phyloP scores from a whole-genome alignment of 2,329 filamentous ascomycete species.

The Passalora sequoiae region DNA sequence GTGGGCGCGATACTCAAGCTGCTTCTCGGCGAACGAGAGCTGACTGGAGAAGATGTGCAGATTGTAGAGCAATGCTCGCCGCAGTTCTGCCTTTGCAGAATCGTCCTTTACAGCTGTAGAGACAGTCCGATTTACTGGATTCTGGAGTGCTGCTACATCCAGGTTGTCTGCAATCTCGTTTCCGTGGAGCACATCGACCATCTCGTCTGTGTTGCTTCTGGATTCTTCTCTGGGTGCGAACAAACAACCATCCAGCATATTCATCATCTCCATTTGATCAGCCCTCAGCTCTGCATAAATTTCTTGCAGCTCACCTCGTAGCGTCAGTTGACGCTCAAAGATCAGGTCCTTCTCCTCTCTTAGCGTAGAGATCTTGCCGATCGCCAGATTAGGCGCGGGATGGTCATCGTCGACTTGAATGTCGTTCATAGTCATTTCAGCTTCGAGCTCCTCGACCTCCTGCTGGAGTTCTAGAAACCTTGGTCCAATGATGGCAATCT shows the following conservation, averaged over 20 bases:
- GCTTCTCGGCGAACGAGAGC: too few relatives aligned
- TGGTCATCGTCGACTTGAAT: background rate
- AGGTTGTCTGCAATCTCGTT: background rate
- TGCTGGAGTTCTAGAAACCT: background rate
- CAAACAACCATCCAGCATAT: background rate
- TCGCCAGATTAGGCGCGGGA: background rate
- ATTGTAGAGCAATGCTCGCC: too few relatives aligned
- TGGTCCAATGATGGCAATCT: background rate
- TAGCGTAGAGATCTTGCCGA: background rate
- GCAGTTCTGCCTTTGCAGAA: too few relatives aligned
- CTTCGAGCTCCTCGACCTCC: background rate
- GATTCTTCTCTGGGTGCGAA: background rate
- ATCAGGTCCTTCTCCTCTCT: background rate
- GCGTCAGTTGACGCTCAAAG: background rate
- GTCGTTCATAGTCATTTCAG: too few relatives aligned
- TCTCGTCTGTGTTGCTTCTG: background rate
- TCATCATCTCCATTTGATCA: background rate
- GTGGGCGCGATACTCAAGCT: too few relatives aligned
- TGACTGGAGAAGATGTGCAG: too few relatives aligned
- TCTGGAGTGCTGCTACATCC: too few relatives aligned
- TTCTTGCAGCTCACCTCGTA: background rate
- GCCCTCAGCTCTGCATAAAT: background rate
- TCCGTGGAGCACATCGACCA: background rate
- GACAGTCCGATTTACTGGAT: too few relatives aligned
- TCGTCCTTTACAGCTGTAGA: too few relatives aligned